These are phyloP conservation scores for Leccinum fibrillosum DNA, from an alignment of 768 basidiomycete species.

Conservation along the genomic window DNA sequence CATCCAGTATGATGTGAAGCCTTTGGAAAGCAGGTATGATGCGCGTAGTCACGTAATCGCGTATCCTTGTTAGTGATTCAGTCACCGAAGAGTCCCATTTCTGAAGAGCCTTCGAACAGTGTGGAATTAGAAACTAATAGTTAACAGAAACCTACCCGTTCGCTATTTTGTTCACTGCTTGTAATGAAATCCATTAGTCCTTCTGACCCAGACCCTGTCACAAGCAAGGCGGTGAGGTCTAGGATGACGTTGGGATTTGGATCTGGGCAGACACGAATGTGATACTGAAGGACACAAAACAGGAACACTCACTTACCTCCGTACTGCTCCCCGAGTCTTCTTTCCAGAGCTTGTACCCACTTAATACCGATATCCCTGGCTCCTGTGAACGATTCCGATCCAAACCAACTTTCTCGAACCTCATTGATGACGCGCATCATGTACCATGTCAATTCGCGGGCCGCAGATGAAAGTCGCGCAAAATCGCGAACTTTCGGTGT, in stretches of 20 bases:
- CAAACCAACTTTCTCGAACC: constrained; percentile 71
- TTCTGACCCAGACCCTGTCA: constrained; percentile 70
- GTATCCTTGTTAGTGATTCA: constrained; percentile 68
- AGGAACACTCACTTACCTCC: constrained; percentile 52
- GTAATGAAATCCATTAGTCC: constrained; percentile 71
- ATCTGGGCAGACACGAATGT: constrained; percentile 38
- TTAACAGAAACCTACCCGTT: constrained; percentile 52
- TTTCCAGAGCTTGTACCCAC: constrained; percentile 67
- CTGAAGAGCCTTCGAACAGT: constrained; percentile 56
- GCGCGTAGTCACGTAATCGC: constrained; percentile 69
- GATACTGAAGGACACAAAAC: constrained; percentile 9
- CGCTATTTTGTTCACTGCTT: constrained; percentile 77
- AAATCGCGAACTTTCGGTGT: constrained; percentile 60
- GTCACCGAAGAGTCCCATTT: constrained; percentile 79
- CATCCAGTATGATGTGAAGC: constrained; percentile 70
- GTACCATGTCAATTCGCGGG: constrained; percentile 73
- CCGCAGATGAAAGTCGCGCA: constrained; percentile 64
- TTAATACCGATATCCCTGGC: constrained; percentile 70
- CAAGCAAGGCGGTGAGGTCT: constrained; percentile 67
- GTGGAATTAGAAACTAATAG: constrained; percentile 19
- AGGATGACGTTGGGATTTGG: constrained; percentile 59
- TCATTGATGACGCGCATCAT: constrained; percentile 66
- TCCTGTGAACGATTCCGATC: constrained; percentile 60
- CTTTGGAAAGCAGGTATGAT: constrained; percentile 75
- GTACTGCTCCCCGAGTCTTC: constrained; percentile 61